Evolutionary conservation across 495 filamentous ascomycete genomes (phyloP).

Genomic region (Penicillium coffeae): DNA sequence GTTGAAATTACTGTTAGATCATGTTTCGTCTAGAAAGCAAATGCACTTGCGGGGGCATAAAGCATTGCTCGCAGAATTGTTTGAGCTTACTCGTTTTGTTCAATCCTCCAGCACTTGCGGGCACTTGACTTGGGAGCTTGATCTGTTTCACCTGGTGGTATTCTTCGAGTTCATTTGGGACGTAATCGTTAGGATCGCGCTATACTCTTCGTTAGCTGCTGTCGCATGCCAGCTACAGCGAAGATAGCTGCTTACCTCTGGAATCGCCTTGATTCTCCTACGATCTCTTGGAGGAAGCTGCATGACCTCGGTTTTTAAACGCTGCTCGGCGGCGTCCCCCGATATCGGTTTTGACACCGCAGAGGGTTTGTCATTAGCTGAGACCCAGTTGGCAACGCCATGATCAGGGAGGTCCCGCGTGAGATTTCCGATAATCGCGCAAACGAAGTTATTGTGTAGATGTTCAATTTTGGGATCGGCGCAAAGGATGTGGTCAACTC

Average conservation of each 20-base stretch:
- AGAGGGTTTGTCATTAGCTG: constrained; percentile 91
- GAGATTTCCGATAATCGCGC: constrained; percentile 81
- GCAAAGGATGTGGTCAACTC: constrained; percentile 69
- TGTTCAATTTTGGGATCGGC: constrained; percentile 68
- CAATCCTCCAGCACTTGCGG: constrained; percentile 77
- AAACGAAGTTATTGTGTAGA: constrained; percentile 86
- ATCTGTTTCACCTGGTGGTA: constrained; percentile 66
- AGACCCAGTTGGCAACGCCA: constrained; percentile 92
- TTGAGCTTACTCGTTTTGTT: constrained; percentile 77
- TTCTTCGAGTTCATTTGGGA: constrained; percentile 62
- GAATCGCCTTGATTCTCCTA: constrained; percentile 77
- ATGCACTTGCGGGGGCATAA: constrained; percentile 6
- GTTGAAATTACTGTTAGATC: constrained; percentile 16
- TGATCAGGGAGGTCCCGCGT: constrained; percentile 85
- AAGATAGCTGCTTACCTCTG: constrained; percentile 42
- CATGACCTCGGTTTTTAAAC: constrained; percentile 93
- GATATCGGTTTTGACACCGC: constrained; percentile 72
- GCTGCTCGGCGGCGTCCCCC: constrained; percentile 86
- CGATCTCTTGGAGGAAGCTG: constrained; percentile 80
- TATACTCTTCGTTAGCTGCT: constrained; percentile 25
- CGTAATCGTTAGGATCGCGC: constrained; percentile 63
- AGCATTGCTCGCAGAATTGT: constrained; percentile 5
- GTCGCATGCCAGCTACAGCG: background rate
- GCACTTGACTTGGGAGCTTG: constrained; percentile 64
- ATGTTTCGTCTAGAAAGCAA: background rate